Evolutionary conservation across 768 basidiomycete species (phyloP), one percentile per base, ranked within the genome.

Genomic region (Coprinopsis marcescibilis): DNA sequence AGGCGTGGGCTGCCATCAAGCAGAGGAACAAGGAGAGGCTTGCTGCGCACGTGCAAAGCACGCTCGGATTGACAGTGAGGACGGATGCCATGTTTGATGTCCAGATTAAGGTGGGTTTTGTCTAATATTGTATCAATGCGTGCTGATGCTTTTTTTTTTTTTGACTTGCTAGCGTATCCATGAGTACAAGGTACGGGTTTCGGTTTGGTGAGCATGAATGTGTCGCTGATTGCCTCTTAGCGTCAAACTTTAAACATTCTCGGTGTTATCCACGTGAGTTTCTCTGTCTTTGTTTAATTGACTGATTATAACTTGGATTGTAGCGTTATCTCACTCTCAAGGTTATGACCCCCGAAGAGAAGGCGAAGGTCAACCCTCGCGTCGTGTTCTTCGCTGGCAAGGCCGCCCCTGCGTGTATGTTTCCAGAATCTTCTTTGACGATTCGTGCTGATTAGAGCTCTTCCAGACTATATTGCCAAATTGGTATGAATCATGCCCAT

Each of bases 341-440:
- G 70, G 73, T 64, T 25, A 80, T 95, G 81, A 72, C 74, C 2
- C 77, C 87, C 0, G 83, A 66, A 23, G 82, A 96, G 62, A 78
- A 87, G 58, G 85, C 86, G 71, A 88, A 87, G 61, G 77, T 85
- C 53, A 81, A 78, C 55, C 86, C 81, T n/a, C 78, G 82, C 43
- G 92, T 91, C 15, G 85, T 91, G n/a, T 88, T 99, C 73, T 98
- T 99, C 53, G 95, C 91, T 25, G 95, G 96, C 52, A 97, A 97
- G 64, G 93, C 95, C 44, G 95, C 95, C 0, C 95, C 95, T 30
- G 94, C 83, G 48, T 91, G 85, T 86, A 60, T 59, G 83, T 69
- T 5, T 15, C 14, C 15, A 24, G 27, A 21, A 32, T n/a, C 12
- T 11, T 15, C n/a, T 5, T 17, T 32, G 15, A 14, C 23, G 43